Conservation (phyloP, 495 filamentous ascomycete genomes). For the Annulohypoxylon moriforme region DNA sequence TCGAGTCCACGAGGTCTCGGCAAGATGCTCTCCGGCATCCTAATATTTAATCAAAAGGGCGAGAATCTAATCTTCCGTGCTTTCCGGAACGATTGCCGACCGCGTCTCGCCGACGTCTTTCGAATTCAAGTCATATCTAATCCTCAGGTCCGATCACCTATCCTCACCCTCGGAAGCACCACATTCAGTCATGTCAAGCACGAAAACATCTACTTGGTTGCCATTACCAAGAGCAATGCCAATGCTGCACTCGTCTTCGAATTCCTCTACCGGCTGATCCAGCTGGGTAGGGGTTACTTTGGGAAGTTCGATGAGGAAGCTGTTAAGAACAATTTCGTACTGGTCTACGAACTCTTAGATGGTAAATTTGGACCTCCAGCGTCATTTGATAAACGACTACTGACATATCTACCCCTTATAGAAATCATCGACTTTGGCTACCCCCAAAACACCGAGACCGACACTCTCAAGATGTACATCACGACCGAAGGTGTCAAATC, state of each 20-base stretch:
- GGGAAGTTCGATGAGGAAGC: slow-evolving; percentile 99
- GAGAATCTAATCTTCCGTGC: slow-evolving; percentile 99
- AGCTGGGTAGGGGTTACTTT: slow-evolving; percentile 95
- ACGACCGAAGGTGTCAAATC: slow-evolving; percentile 99
- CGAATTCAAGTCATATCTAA: slow-evolving; percentile 99
- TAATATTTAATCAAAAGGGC: slow-evolving; percentile 99
- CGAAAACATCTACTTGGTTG: slow-evolving; percentile 98
- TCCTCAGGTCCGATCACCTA: slow-evolving; percentile 95
- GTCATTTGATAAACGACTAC: not conserved
- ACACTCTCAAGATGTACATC: slow-evolving; percentile 99
- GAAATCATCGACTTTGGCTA: slow-evolving; percentile 99
- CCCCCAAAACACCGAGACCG: slow-evolving; percentile 98
- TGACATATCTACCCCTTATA: slow-evolving; percentile 48
- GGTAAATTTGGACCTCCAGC: slow-evolving; percentile 62
- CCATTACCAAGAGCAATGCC: slow-evolving; percentile 98
- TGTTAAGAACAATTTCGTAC: slow-evolving; percentile 99
- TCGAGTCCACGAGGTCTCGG: slow-evolving; percentile 32
- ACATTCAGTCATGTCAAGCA: slow-evolving; percentile 99
- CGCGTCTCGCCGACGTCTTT: slow-evolving; percentile 97
- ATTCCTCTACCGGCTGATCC: slow-evolving; percentile 92
- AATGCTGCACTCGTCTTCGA: slow-evolving; percentile 99
- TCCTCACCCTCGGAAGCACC: slow-evolving; percentile 95
- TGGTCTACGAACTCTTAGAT: slow-evolving; percentile 98
- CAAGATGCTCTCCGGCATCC: slow-evolving; percentile 93
- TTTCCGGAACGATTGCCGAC: slow-evolving; percentile 97